Percentiles rank a stretch among this genome's conserved stretches.
Evolutionary conservation across 2,329 filamentous ascomycete species (phyloP).

Genomic region (Clonostachys chloroleuca): DNA sequence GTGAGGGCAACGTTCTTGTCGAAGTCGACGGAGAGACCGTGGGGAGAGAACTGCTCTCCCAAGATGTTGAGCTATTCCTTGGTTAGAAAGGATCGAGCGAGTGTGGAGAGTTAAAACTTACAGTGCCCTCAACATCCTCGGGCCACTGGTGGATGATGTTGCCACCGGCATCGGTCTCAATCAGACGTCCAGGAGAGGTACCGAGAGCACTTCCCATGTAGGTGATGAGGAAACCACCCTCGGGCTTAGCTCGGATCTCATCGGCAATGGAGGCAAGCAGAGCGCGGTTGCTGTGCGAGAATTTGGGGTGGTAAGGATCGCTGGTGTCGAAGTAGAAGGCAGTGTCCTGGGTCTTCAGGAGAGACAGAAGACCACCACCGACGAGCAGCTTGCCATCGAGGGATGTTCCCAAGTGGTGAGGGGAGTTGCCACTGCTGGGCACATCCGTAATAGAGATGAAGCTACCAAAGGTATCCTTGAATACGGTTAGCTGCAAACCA

Average conservation of each 20-base stretch:
- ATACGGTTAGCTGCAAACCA: background rate
- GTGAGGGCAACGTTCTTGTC: slow-evolving; percentile 54
- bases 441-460: slow-evolving; percentile 55
- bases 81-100: background rate
- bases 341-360: slow-evolving; percentile 57
- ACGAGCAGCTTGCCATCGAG: slow-evolving; percentile 52
- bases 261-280: slow-evolving; percentile 55
- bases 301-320: slow-evolving; percentile 54
- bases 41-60: slow-evolving; percentile 55
- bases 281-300: slow-evolving; percentile 56
- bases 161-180: slow-evolving; percentile 55
- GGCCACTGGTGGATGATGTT: slow-evolving; percentile 61
- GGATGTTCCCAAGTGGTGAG: slow-evolving; percentile 52
- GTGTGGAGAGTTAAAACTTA: slow-evolving; percentile 1
- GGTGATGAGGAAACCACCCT: slow-evolving; percentile 26
- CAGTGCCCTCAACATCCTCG: slow-evolving; percentile 44
- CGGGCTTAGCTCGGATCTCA: slow-evolving; percentile 60
- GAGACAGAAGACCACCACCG: slow-evolving; percentile 52
- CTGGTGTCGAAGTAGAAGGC: slow-evolving; percentile 58
- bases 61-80: slow-evolving; percentile 45
- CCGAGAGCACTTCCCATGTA: slow-evolving; percentile 50
- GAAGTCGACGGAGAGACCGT: slow-evolving; percentile 54
- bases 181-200: slow-evolving; percentile 52
- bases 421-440: slow-evolving; percentile 53
- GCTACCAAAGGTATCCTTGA: slow-evolving; percentile 53